phyloP scores from a whole-genome alignment of 768 basidiomycete genomes.

The Dentipellis sp. region DNA sequence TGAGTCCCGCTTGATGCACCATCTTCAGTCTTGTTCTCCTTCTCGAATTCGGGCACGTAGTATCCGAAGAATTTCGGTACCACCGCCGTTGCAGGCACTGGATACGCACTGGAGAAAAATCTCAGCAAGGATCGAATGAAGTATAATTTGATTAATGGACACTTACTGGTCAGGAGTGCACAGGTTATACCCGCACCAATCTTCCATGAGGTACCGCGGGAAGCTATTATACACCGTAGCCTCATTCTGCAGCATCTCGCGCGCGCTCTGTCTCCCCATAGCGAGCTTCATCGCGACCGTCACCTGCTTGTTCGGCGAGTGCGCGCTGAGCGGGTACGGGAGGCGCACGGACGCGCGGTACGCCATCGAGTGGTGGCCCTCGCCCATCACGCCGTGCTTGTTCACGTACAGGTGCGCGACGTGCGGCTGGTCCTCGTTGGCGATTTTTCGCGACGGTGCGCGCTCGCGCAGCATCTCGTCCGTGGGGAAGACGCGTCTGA shows the following conservation, averaged over 20 bases:
- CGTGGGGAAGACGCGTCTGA: background rate
- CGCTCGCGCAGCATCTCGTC: background rate
- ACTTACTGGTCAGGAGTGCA: conserved; percentile 27
- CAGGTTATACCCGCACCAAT: conserved; percentile 41
- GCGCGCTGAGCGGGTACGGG: conserved; percentile 20
- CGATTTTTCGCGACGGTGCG: background rate
- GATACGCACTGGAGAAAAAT: conserved; percentile 15
- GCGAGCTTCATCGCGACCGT: conserved; percentile 22
- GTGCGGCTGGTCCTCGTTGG: background rate
- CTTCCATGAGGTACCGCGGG: conserved; percentile 35
- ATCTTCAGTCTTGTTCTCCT: background rate
- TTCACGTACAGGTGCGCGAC: background rate
- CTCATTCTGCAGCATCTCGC: conserved; percentile 24
- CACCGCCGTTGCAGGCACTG: conserved; percentile 39
- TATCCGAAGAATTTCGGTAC: conserved; percentile 61
- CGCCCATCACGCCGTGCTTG: conserved; percentile 19
- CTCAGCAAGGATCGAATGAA: background rate
- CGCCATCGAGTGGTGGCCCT: conserved; percentile 44
- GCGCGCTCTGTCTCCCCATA: background rate
- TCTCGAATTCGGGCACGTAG: conserved; percentile 27
- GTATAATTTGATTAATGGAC: background rate
- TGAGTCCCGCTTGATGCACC: too few species aligned
- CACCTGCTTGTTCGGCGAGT: background rate
- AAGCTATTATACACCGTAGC: conserved; percentile 36
- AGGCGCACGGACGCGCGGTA: conserved; percentile 44